phyloP scores from a whole-genome alignment of 352 stramenopile species.

The Plasmopara muralis region DNA sequence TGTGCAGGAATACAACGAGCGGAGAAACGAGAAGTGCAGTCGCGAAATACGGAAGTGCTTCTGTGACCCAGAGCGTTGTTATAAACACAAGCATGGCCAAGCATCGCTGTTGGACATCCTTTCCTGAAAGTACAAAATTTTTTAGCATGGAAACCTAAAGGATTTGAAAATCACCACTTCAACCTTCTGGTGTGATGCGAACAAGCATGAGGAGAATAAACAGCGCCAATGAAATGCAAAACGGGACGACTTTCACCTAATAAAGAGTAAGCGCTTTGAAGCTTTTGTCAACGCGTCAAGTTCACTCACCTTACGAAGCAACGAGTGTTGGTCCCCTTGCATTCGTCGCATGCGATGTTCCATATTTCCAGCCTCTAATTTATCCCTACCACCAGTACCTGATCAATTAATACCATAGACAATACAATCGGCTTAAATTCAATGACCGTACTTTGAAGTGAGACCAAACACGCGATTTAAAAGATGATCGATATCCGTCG shows the following conservation, averaged over 20 bases:
- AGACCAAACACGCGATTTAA: conserved; percentile 73
- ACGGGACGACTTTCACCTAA: conserved; percentile 76
- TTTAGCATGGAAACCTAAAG: background rate
- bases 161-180: background rate
- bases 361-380: conserved; percentile 85
- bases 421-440: conserved; percentile 5
- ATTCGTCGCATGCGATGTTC: conserved; percentile 74
- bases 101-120: conserved; percentile 79
- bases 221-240: conserved; percentile 59
- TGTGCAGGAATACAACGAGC: conserved; percentile 84
- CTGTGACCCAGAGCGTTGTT: conserved; percentile 86
- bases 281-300: conserved; percentile 6
- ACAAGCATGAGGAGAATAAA: conserved; percentile 73
- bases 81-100: conserved; percentile 88
- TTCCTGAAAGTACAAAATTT: conserved; percentile 20
- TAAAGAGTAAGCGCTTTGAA: background rate
- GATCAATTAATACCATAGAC: background rate
- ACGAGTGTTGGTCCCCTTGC: conserved; percentile 76
- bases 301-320: conserved; percentile 62
- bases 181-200: conserved; percentile 70
- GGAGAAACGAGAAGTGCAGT: conserved; percentile 85
- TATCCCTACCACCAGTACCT: conserved; percentile 42
- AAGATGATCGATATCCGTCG: conserved; percentile 68
- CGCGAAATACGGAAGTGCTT: conserved; percentile 88
- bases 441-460: conserved; percentile 57